A percentile compares a stretch with the other conserved stretches of the same genome.
These are phyloP conservation scores for Trypanosomatidae sp. DNA, from an alignment of 208 protist genomes.

Conservation along the genomic window DNA sequence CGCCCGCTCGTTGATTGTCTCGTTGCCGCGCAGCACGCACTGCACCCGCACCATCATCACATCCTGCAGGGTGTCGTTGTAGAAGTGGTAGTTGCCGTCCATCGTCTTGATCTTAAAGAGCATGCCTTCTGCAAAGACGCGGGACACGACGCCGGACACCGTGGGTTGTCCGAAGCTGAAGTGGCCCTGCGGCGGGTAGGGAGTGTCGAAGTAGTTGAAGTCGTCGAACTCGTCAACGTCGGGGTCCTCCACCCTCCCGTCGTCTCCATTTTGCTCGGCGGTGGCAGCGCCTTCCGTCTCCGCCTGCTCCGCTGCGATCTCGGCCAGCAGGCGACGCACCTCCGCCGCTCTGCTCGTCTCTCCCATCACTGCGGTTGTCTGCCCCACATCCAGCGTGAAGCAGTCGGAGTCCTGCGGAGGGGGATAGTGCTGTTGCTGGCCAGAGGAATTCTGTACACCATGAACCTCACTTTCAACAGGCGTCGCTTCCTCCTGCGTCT, in stretches of 20 bases:
- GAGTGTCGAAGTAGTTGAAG: slow-evolving; percentile 33
- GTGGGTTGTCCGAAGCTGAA: slow-evolving; percentile 40
- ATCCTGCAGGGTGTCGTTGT: slow-evolving; percentile 70
- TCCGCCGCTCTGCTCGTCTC: too few relatives aligned
- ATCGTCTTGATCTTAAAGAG: slow-evolving; percentile 54
- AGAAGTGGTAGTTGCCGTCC: too few relatives aligned
- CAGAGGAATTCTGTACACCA: too few relatives aligned
- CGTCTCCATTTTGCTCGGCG: slow-evolving; percentile 15
- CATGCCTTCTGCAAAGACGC: slow-evolving; percentile 45
- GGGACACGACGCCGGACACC: slow-evolving; percentile 26
- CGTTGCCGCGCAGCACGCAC: slow-evolving; percentile 31
- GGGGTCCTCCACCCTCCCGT: slow-evolving; percentile 1
- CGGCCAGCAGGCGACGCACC: slow-evolving; percentile 3
- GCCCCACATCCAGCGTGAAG: too few relatives aligned
- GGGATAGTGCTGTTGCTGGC: too few relatives aligned
- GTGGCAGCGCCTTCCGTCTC: not conserved
- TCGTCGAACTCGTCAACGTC: slow-evolving; percentile 63
- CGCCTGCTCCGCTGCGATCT: too few relatives aligned
- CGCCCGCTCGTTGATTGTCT: slow-evolving; percentile 39
- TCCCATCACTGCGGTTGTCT: too few relatives aligned
- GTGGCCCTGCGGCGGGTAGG: slow-evolving; percentile 32
- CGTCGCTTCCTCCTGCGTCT: too few relatives aligned
- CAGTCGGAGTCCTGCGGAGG: too few relatives aligned
- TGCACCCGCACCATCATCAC: slow-evolving; percentile 60
- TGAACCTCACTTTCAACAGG: too few relatives aligned